phyloP scores from a whole-genome alignment of 257 asterid genomes.

The Cinchona pubescens region DNA sequence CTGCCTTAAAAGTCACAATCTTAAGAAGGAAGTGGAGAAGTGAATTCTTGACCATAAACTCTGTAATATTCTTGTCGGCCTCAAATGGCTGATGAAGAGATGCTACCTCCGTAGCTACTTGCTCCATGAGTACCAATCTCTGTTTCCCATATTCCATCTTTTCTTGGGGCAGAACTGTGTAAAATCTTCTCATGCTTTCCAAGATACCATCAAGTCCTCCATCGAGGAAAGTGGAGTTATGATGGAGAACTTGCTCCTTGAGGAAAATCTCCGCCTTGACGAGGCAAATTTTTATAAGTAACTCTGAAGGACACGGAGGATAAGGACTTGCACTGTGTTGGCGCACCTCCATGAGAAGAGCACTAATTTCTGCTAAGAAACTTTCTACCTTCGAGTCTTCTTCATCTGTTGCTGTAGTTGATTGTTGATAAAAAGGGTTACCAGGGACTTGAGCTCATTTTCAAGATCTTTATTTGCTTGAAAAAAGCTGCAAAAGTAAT shows the following conservation, averaged over 20 bases:
- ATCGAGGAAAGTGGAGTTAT: too few relatives aligned
- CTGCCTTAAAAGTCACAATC: background rate
- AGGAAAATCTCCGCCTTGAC: background rate
- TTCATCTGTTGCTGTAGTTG: too few relatives aligned
- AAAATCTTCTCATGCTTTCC: background rate
- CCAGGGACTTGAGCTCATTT: background rate
- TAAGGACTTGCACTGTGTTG: too few relatives aligned
- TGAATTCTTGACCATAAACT: background rate
- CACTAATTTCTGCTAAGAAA: background rate
- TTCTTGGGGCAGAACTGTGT: background rate
- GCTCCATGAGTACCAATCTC: background rate
- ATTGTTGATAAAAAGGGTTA: background rate
- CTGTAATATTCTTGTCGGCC: background rate
- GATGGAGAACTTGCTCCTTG: background rate
- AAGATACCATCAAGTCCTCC: too few relatives aligned
- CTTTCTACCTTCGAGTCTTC: background rate
- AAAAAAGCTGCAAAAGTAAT: background rate
- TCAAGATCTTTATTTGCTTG: background rate
- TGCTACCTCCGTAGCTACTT: background rate
- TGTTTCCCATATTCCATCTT: background rate
- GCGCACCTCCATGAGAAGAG: background rate
- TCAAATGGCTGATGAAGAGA: background rate
- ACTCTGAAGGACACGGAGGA: background rate
- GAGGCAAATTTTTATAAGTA: background rate
- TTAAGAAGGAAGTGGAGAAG: background rate